phyloP scores from a whole-genome alignment of 345 rosid genomes.

The Ricinus communis region DNA sequence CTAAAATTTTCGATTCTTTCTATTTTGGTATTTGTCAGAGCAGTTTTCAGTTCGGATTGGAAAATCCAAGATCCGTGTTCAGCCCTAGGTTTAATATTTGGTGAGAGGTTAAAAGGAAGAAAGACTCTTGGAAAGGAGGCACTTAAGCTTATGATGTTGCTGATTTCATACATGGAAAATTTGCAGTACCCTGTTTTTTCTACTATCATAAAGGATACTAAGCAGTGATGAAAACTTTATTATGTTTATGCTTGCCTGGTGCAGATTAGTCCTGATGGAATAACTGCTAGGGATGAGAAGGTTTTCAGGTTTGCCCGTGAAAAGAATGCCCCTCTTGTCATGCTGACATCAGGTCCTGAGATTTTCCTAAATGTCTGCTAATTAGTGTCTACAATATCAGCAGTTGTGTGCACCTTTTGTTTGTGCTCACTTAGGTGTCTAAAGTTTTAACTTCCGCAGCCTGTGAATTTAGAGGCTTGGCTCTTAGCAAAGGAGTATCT shows the following conservation, averaged over 20 bases:
- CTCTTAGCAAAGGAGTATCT: not conserved
- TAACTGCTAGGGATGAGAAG: constrained; percentile 79
- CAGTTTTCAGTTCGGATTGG: no score
- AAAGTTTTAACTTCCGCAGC: not conserved
- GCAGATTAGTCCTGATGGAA: constrained; percentile 81
- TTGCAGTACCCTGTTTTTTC: no score
- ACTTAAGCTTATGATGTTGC: not conserved
- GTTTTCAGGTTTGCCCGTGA: constrained; percentile 78
- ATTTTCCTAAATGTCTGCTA: not conserved
- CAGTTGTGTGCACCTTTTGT: not conserved
- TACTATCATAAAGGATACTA: not conserved
- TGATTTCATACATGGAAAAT: not conserved
- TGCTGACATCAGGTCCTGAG: constrained; percentile 84
- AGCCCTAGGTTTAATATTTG: not conserved
- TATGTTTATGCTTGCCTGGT: constrained; percentile 17
- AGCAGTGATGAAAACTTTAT: not conserved
- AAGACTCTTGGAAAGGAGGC: not conserved
- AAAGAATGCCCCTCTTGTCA: constrained; percentile 67
- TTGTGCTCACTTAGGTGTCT: not conserved
- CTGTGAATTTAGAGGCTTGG: not conserved
- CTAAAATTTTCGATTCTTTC: no score
- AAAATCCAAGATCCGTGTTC: no score
- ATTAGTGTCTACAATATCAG: not conserved
- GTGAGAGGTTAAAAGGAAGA: not conserved
- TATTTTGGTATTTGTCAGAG: no score